phyloP scores from a whole-genome alignment of 2,329 filamentous ascomycete species.

The Phyllosticta citriasiana region DNA sequence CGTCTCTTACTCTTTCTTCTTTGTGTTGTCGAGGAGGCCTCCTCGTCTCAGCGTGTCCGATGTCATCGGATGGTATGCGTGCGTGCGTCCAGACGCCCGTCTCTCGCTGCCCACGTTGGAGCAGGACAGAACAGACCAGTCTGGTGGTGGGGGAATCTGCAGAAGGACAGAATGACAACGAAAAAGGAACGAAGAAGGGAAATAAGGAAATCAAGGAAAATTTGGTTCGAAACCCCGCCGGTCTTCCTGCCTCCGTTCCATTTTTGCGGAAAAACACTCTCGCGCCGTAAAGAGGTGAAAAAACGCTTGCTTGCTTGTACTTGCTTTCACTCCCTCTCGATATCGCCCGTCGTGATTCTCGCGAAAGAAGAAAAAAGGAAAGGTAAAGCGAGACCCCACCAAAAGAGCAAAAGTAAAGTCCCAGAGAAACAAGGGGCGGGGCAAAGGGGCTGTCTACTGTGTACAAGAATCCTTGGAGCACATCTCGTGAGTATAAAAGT shows the following conservation, averaged over 20 bases:
- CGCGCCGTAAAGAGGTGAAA: not conserved
- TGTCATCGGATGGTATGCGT: not conserved
- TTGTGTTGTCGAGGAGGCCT: not conserved
- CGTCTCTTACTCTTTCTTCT: not conserved
- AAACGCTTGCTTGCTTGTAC: too few species aligned
- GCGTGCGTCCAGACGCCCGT: not conserved
- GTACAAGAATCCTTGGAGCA: not conserved
- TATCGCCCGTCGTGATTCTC: not conserved
- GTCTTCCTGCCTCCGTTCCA: not conserved
- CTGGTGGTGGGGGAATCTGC: conserved; percentile 2
- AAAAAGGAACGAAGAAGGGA: too few species aligned
- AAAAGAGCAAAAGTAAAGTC: not conserved
- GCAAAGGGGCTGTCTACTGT: not conserved
- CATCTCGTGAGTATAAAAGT: not conserved
- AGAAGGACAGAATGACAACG: not conserved
- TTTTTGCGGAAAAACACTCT: not conserved
- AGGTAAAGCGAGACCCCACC: not conserved
- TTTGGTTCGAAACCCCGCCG: not conserved
- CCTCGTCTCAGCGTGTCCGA: not conserved
- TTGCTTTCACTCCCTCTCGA: not conserved
- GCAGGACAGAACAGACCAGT: not conserved
- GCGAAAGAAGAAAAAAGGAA: not conserved
- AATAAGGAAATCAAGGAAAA: not conserved
- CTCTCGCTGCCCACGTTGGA: not conserved
- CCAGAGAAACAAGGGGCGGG: not conserved